Evolutionary conservation across 2,329 filamentous ascomycete genomes (phyloP).

Genomic region (Coniochaeta prunicola): DNA sequence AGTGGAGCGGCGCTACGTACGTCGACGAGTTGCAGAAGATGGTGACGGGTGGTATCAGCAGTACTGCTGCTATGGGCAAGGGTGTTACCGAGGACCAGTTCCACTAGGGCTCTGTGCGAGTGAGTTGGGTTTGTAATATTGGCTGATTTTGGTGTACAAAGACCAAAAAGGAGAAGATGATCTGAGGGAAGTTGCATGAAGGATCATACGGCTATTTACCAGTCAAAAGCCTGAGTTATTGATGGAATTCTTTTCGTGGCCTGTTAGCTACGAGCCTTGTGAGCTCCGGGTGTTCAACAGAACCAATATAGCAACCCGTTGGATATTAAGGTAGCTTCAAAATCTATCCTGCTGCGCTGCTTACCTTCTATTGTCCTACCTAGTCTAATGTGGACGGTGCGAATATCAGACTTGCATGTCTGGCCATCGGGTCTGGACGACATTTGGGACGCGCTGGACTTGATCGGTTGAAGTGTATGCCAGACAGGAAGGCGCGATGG

Average conservation of each 20-base stretch:
- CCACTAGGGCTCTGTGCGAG: slow-evolving; percentile 32
- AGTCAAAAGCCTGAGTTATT: too few relatives aligned
- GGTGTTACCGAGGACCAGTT: slow-evolving; percentile 99
- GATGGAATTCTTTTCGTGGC: background rate
- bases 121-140: background rate
- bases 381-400: too few relatives aligned
- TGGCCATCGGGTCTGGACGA: too few relatives aligned
- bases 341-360: background rate
- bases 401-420: too few relatives aligned
- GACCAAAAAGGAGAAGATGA: background rate
- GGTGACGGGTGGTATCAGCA: slow-evolving; percentile 88
- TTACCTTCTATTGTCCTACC: too few relatives aligned
- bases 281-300: background rate
- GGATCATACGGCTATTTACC: background rate
- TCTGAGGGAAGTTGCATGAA: background rate
- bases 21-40: slow-evolving; percentile 94
- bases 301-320: too few relatives aligned
- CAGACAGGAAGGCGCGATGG: background rate
- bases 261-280: background rate
- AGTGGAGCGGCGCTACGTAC: slow-evolving; percentile 94
- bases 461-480: background rate
- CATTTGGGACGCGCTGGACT: background rate
- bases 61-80: slow-evolving; percentile 92
- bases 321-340: background rate
- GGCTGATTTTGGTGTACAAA: background rate